These are phyloP conservation scores for Saccharum hybrid DNA, from an alignment of 202 grass and related monocot genomes.

Conservation along the genomic window DNA sequence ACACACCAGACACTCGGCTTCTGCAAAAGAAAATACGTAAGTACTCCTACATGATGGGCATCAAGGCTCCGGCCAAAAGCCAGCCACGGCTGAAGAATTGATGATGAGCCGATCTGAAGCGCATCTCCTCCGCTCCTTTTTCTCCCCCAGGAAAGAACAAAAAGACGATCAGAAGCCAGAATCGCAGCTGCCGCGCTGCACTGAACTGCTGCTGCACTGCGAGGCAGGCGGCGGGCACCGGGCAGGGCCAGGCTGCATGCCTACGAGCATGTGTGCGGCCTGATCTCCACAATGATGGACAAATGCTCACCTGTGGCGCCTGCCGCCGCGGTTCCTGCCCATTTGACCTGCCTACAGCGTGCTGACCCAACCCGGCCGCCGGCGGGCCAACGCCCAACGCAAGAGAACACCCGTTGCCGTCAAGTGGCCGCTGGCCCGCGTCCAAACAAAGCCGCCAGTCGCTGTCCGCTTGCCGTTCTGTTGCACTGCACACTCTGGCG, in stretches of 20 bases:
- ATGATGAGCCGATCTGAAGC: not conserved
- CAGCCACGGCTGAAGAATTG: not conserved
- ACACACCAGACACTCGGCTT: not conserved
- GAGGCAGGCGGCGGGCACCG: not conserved
- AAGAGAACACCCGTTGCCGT: not conserved
- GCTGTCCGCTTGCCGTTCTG: slow-evolving; percentile 19
- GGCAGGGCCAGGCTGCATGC: not conserved
- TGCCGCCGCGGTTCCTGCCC: not conserved
- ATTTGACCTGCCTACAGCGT: slow-evolving; percentile 49
- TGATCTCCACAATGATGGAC: slow-evolving; percentile 23
- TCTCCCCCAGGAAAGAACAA: no score
- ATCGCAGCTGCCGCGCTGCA: not conserved
- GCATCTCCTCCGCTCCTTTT: not conserved
- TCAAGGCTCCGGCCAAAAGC: not conserved
- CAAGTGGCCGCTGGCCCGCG: not conserved
- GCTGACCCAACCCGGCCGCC: not conserved
- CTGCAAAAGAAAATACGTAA: not conserved
- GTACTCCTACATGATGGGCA: no score
- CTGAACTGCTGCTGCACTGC: no score
- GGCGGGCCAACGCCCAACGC: not conserved
- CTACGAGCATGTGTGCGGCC: slow-evolving; percentile 17
- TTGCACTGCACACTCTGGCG: not conserved
- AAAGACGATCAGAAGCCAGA: no score
- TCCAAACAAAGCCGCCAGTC: not conserved
- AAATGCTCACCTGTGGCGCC: slow-evolving; percentile 11